Conservation (phyloP, 2,329 filamentous ascomycete genomes). For the Stemphylium beticola region DNA sequence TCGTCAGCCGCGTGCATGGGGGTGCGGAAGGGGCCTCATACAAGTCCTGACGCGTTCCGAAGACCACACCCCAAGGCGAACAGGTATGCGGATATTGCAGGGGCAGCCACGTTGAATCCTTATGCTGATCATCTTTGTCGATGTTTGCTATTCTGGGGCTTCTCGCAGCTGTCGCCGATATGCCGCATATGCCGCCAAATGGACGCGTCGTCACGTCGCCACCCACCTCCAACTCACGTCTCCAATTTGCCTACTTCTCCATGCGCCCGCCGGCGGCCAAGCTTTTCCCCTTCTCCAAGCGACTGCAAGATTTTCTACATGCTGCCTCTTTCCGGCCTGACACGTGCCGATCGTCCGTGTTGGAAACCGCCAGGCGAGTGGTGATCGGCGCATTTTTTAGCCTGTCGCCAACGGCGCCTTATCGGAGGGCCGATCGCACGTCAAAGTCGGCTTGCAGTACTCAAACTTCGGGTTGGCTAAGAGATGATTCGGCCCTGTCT, state of each 20-base stretch:
- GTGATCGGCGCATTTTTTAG: slow-evolving; percentile 10
- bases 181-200: slow-evolving; percentile 1
- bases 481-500: slow-evolving; percentile 10
- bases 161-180: slow-evolving; percentile 5
- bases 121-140: background rate
- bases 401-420: slow-evolving; percentile 24
- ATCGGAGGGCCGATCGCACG: slow-evolving; percentile 16
- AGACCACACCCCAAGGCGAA: background rate
- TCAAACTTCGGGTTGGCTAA: slow-evolving; percentile 15
- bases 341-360: slow-evolving; percentile 18
- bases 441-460: slow-evolving; percentile 9
- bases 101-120: slow-evolving; percentile 1
- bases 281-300: slow-evolving; percentile 6
- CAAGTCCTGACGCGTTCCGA: background rate
- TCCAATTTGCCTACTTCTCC: slow-evolving; percentile 6
- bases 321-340: slow-evolving; percentile 4
- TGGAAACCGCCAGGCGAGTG: slow-evolving; percentile 17
- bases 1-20: background rate
- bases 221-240: slow-evolving; percentile 1
- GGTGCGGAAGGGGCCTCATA: background rate
- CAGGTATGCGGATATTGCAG: slow-evolving; percentile 11
- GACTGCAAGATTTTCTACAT: slow-evolving; percentile 5
- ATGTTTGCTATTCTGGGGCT: background rate
- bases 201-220: slow-evolving; percentile 13
- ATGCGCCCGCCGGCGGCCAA: slow-evolving; percentile 3